Evolutionary conservation across 805 yeast genomes (phyloP).

Genomic region (Myxozyma kluyveri): DNA sequence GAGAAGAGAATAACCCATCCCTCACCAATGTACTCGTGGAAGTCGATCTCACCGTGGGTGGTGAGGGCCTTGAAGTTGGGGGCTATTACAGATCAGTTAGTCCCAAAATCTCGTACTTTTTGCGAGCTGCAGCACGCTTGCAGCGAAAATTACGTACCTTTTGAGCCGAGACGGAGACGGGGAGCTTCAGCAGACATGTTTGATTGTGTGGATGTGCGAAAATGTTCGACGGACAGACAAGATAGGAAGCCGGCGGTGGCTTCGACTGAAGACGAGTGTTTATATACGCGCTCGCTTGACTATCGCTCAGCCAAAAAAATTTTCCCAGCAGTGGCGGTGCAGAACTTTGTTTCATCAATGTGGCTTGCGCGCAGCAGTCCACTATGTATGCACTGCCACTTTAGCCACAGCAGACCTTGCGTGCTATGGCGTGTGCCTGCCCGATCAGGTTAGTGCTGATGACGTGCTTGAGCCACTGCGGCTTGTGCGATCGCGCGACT

Average conservation of each 20-base stretch:
- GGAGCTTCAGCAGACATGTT: slow-evolving; percentile 24
- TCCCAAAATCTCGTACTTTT: slow-evolving; percentile 40
- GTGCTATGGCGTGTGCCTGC: slow-evolving; percentile 5
- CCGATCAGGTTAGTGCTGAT: slow-evolving; percentile 15
- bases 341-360: no score
- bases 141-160: slow-evolving; percentile 4
- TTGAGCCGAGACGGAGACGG: slow-evolving; percentile 28
- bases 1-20: slow-evolving; percentile 87
- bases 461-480: slow-evolving; percentile 14
- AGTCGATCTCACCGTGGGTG: slow-evolving; percentile 76
- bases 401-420: background rate
- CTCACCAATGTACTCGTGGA: slow-evolving; percentile 83
- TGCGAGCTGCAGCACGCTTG: background rate
- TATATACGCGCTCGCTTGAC: no score
- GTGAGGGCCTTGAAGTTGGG: slow-evolving; percentile 86
- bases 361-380: no score
- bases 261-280: background rate
- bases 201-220: background rate
- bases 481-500: no score
- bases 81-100: no score
- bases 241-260: background rate
- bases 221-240: background rate
- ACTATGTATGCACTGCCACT: no score
- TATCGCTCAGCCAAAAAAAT: background rate
- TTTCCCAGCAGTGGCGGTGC: no score